Conservation (phyloP, 1,139 yeast species). For the Suhomyces wounanorum region DNA sequence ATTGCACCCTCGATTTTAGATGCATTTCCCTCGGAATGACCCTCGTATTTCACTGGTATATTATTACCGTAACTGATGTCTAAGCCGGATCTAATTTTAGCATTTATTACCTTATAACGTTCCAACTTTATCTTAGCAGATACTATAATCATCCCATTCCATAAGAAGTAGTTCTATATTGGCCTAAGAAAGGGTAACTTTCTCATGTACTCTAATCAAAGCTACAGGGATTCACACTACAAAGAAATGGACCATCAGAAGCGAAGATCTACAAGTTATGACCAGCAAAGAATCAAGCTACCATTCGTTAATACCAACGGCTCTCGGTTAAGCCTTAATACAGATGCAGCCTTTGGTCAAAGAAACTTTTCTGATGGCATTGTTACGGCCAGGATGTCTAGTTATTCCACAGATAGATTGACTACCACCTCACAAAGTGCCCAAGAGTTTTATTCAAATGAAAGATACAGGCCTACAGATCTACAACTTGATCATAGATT, state of each 20-base stretch:
- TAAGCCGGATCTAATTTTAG: background rate
- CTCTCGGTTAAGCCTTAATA: constrained; percentile 15
- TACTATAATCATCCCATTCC: background rate
- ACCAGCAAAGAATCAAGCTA: constrained; percentile 28
- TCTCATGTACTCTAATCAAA: constrained; percentile 1
- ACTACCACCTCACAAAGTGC: constrained; percentile 13
- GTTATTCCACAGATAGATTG: constrained; percentile 8
- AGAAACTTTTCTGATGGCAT: constrained; percentile 18
- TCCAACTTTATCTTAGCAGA: background rate
- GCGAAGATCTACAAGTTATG: constrained; percentile 35
- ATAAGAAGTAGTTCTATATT: background rate
- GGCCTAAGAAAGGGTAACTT: background rate
- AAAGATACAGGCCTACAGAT: background rate
- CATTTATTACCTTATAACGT: background rate
- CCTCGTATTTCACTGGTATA: background rate
- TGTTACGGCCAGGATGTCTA: constrained; percentile 9
- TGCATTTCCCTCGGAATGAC: background rate
- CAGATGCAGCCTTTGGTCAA: constrained; percentile 6
- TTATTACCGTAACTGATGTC: background rate
- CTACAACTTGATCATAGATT: background rate
- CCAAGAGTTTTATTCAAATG: constrained; percentile 12
- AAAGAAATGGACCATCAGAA: constrained; percentile 10
- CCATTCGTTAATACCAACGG: constrained; percentile 17
- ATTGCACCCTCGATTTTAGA: constrained; percentile 1
- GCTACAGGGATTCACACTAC: background rate